Percentiles rank a stretch among this genome's conserved stretches.
phyloP scores from a whole-genome alignment of 2,329 filamentous ascomycete genomes.

The Pseudogymnoascus sp. region DNA sequence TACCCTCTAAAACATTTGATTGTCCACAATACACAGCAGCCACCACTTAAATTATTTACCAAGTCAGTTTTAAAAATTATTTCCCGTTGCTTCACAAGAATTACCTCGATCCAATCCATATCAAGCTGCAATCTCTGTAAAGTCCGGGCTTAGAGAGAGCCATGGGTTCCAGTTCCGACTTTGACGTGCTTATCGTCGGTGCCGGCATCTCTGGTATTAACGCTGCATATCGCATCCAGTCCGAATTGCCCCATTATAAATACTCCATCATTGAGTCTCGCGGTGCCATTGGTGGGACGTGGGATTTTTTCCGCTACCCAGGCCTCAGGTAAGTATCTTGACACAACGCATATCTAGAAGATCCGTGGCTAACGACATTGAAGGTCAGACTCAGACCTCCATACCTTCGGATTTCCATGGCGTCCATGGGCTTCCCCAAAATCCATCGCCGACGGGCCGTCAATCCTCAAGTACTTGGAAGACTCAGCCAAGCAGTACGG shows the following conservation, averaged over 20 bases:
- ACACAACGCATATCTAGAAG: background rate
- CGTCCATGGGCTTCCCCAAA: constrained; percentile 52
- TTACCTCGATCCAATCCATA: background rate
- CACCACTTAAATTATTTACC: no score
- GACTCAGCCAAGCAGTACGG: constrained; percentile 38
- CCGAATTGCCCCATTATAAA: constrained; percentile 39
- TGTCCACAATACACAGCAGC: no score
- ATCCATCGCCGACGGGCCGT: constrained; percentile 39
- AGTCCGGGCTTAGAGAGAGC: background rate
- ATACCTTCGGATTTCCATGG: constrained; percentile 57
- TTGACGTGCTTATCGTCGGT: constrained; percentile 55
- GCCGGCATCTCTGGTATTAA: constrained; percentile 69
- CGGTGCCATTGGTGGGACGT: constrained; percentile 60
- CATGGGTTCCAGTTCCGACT: background rate
- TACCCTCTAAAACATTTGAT: no score
- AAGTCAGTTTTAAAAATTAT: background rate
- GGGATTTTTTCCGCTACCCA: constrained; percentile 67
- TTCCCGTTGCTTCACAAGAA: background rate
- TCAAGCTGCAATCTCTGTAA: background rate
- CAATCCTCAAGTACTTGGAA: constrained; percentile 46
- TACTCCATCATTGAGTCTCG: constrained; percentile 62
- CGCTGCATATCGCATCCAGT: constrained; percentile 57
- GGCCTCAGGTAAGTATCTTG: constrained; percentile 41
- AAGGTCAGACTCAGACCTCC: constrained; percentile 47
- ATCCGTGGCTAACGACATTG: background rate